Conservation (phyloP, 176 grass and related monocot genomes). For the Ampelocalamus luodianensis region DNA sequence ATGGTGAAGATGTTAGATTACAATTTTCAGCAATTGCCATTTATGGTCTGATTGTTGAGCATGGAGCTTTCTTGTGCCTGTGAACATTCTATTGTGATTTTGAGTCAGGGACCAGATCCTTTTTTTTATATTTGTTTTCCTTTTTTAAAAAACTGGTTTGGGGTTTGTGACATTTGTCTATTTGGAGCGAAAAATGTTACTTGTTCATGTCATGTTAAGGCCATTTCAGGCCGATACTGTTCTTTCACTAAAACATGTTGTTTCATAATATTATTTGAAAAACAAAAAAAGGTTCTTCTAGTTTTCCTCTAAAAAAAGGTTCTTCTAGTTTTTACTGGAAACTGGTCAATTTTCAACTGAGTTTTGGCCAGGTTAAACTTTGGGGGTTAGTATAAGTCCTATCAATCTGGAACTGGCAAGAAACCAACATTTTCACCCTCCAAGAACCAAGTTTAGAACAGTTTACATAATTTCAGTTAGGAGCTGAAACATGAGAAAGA, state of each 20-base stretch:
- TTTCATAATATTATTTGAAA: not conserved
- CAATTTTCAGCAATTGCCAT: not conserved
- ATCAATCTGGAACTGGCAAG: not conserved
- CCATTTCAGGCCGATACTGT: not conserved
- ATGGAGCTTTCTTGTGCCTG: slow-evolving; percentile 9
- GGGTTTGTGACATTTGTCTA: not conserved
- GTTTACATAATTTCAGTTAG: not conserved
- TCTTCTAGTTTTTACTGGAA: not conserved
- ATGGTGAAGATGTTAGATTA: slow-evolving; percentile 3
- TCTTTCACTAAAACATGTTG: not conserved
- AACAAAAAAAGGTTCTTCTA: not conserved
- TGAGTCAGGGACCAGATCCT: not conserved
- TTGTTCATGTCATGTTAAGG: not conserved
- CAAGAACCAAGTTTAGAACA: not conserved
- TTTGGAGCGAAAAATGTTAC: not conserved
- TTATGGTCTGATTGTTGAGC: not conserved
- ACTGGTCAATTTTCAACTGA: not conserved
- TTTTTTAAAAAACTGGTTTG: not conserved
- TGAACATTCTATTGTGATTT: not conserved
- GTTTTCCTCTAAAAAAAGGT: not conserved
- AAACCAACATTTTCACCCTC: not conserved
- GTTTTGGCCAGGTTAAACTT: not conserved
- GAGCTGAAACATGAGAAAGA: not conserved
- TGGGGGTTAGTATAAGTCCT: not conserved
- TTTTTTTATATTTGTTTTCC: not conserved